Evolutionary conservation across 345 rosid genomes (phyloP).

Genomic region (Linum trigynum): DNA sequence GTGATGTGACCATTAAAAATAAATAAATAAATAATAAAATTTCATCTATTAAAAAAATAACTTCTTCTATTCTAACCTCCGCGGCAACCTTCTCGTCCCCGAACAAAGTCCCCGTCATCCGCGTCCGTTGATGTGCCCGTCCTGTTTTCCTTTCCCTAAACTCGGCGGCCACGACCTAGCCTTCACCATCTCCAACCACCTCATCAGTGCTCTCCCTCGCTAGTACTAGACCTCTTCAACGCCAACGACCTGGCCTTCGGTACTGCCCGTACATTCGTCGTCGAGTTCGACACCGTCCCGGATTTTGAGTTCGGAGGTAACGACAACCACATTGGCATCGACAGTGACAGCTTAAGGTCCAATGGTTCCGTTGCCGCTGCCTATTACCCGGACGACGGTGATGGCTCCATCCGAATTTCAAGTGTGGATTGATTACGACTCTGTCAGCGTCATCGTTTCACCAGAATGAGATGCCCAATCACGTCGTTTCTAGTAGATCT

Average conservation of each 20-base stretch:
- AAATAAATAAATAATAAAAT: no score
- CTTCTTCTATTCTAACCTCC: no score
- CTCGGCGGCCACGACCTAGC: neutral
- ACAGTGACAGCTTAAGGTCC: neutral
- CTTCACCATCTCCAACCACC: neutral
- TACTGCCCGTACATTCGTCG: neutral
- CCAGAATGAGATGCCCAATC: constrained; percentile 14
- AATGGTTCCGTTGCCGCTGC: neutral
- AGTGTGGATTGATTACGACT: constrained; percentile 25
- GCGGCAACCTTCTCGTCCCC: no score
- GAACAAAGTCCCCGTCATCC: no score
- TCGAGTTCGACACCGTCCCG: neutral
- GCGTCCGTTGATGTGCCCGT: no score
- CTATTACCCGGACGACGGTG: no score
- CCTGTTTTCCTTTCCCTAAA: no score
- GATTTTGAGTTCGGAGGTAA: neutral
- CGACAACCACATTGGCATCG: neutral
- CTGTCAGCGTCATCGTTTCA: constrained; percentile 19
- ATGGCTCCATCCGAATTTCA: no score
- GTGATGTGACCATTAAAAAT: no score
- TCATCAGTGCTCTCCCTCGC: neutral
- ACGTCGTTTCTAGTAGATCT: constrained; percentile 17
- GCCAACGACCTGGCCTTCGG: neutral
- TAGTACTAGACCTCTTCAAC: neutral
- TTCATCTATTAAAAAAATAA: no score